Evolutionary conservation across 2,329 filamentous ascomycete species (phyloP).

Genomic region (Lachnellula willkommii): DNA sequence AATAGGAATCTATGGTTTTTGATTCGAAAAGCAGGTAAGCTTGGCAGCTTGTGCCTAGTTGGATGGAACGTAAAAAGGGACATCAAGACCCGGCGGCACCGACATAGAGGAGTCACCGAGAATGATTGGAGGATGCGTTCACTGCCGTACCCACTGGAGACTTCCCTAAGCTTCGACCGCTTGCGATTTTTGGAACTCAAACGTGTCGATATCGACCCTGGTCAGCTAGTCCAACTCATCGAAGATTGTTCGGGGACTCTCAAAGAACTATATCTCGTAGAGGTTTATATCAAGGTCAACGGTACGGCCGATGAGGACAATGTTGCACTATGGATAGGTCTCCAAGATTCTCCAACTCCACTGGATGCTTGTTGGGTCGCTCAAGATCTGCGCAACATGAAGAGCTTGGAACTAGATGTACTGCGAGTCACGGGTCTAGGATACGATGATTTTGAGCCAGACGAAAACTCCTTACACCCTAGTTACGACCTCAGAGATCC

Average conservation of each 20-base stretch:
- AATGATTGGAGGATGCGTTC: slow-evolving; percentile 28
- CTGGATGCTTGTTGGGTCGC: slow-evolving; percentile 26
- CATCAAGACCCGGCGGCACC: slow-evolving; percentile 17
- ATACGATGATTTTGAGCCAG: slow-evolving; percentile 29
- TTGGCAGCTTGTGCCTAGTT: slow-evolving; percentile 45
- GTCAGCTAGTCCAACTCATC: slow-evolving; percentile 23
- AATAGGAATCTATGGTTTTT: slow-evolving; percentile 45
- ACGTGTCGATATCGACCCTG: slow-evolving; percentile 28
- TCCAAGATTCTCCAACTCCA: slow-evolving; percentile 11
- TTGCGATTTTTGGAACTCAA: slow-evolving; percentile 31
- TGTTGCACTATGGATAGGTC: slow-evolving; percentile 29
- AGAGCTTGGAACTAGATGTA: slow-evolving; percentile 24
- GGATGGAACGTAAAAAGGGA: slow-evolving; percentile 33
- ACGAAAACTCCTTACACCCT: slow-evolving; percentile 9
- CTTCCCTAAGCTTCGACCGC: slow-evolving; percentile 9
- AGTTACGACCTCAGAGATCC: slow-evolving; percentile 29
- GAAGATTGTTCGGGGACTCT: slow-evolving; percentile 24
- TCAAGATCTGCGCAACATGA: slow-evolving; percentile 23
- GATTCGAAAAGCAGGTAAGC: slow-evolving; percentile 39
- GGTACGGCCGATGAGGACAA: slow-evolving; percentile 11
- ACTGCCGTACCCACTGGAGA: slow-evolving; percentile 22
- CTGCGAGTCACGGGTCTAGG: slow-evolving; percentile 30
- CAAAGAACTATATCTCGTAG: slow-evolving; percentile 30
- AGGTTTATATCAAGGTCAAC: slow-evolving; percentile 31
- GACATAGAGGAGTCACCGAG: slow-evolving; percentile 9